Evolutionary conservation across 768 basidiomycete species (phyloP).

Genomic region (Hericium erinaceus): DNA sequence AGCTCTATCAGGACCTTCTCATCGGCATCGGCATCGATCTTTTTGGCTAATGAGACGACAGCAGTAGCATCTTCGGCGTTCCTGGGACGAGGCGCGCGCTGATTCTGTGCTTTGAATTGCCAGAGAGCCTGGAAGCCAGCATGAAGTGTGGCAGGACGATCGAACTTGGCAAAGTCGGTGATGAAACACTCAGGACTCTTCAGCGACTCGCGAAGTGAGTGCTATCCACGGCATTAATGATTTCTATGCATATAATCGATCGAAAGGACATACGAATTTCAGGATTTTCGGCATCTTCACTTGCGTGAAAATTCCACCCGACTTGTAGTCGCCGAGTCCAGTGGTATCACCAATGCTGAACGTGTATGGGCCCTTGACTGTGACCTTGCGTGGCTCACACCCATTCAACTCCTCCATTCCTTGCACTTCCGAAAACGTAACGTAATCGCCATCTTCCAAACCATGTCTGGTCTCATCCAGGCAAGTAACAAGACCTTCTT

Average conservation of each 20-base stretch:
- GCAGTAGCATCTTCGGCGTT: slow-evolving; percentile 70
- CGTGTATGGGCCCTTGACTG: slow-evolving; percentile 95
- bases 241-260: not conserved
- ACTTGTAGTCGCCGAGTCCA: slow-evolving; percentile 62
- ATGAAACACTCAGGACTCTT: slow-evolving; percentile 80
- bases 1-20: slow-evolving; percentile 80
- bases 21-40: slow-evolving; percentile 63
- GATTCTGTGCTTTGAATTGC: slow-evolving; percentile 54
- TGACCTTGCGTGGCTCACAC: slow-evolving; percentile 84
- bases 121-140: slow-evolving; percentile 92
- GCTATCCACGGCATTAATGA: slow-evolving; percentile 37
- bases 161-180: slow-evolving; percentile 96
- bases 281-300: slow-evolving; percentile 98
- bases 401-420: slow-evolving; percentile 90
- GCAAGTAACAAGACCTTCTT: slow-evolving; percentile 91
- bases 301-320: slow-evolving; percentile 93
- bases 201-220: slow-evolving; percentile 84
- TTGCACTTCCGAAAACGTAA: slow-evolving; percentile 92
- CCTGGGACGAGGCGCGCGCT: slow-evolving; percentile 72
- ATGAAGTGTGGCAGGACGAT: slow-evolving; percentile 84
- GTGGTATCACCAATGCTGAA: slow-evolving; percentile 93
- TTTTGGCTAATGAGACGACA: slow-evolving; percentile 72
- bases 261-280: slow-evolving; percentile 64
- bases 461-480: slow-evolving; percentile 96
- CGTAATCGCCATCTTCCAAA: slow-evolving; percentile 96